phyloP scores from a whole-genome alignment of 345 rosid genomes.

The Kernera saxatilis region DNA sequence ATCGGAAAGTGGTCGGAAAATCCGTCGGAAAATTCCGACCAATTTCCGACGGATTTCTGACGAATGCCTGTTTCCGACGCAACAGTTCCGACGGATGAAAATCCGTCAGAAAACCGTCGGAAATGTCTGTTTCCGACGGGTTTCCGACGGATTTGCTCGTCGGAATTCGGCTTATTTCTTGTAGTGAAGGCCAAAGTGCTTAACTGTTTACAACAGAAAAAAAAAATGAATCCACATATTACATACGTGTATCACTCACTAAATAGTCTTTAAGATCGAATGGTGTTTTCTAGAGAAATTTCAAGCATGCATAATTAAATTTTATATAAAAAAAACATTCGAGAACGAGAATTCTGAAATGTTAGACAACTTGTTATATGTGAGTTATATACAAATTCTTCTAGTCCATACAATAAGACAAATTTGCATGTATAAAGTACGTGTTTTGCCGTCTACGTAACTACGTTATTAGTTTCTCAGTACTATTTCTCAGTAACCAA shows the following conservation, averaged over 20 bases:
- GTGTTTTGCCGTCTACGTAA: constrained; percentile 2
- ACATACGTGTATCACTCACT: constrained; percentile 9
- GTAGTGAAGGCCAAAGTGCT: constrained; percentile 1
- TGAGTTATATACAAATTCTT: not conserved
- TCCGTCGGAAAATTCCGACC: too few species aligned
- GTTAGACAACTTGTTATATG: not conserved
- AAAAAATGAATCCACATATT: constrained; percentile 1
- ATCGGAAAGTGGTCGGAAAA: too few species aligned
- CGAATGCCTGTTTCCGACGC: too few species aligned
- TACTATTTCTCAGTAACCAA: constrained; percentile 13
- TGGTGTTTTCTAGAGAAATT: not conserved
- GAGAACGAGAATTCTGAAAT: not conserved
- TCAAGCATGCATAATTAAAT: not conserved
- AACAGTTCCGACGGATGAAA: too few species aligned
- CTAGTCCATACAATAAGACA: not conserved
- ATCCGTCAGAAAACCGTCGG: too few species aligned
- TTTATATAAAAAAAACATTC: not conserved
- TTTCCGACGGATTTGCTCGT: too few species aligned
- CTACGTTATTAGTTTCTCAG: constrained; percentile 1
- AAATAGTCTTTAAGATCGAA: not conserved
- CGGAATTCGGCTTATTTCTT: too few species aligned
- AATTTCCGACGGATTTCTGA: too few species aligned
- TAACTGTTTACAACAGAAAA: not conserved
- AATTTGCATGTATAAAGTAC: not conserved
- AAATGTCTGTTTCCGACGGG: too few species aligned